phyloP scores from a whole-genome alignment of 139 green algal genomes.

The Tetraselmis chui region DNA sequence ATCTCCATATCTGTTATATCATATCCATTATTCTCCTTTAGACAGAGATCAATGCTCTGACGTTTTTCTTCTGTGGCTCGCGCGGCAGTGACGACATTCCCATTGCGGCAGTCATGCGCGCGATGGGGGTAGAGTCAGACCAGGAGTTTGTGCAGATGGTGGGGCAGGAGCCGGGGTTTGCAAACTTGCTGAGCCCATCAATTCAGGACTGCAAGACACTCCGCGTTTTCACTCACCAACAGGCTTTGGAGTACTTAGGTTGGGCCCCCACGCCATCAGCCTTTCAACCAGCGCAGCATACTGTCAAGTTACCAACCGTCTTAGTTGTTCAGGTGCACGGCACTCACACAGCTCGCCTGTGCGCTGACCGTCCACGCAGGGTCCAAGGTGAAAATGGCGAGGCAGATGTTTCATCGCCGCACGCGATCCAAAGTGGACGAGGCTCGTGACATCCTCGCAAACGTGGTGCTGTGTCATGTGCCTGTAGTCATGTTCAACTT shows the following conservation, averaged over 20 bases:
- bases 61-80: background rate
- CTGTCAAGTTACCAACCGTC: too few species aligned
- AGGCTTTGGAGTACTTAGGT: slow-evolving; percentile 92
- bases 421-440: slow-evolving; percentile 68
- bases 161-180: slow-evolving; percentile 40
- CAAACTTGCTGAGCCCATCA: slow-evolving; percentile 46
- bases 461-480: slow-evolving; percentile 92
- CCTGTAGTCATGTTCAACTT: slow-evolving; percentile 83
- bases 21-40: background rate
- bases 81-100: slow-evolving; percentile 74
- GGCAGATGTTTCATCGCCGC: slow-evolving; percentile 19
- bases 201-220: slow-evolving; percentile 71
- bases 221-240: slow-evolving; percentile 74
- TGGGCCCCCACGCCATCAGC: too few species aligned
- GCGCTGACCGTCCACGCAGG: too few species aligned
- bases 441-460: slow-evolving; percentile 86
- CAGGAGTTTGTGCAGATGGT: slow-evolving; percentile 79
- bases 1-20: slow-evolving; percentile 14
- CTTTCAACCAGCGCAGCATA: too few species aligned
- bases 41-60: background rate
- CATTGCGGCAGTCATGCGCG: slow-evolving; percentile 82
- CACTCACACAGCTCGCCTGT: too few species aligned
- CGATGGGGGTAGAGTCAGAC: slow-evolving; percentile 92
- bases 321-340: too few species aligned
- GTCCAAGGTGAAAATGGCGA: slow-evolving; percentile 38